Percentiles rank a stretch among this genome's conserved stretches.
These are phyloP conservation scores for Microbotryomycetes sp. DNA, from an alignment of 1,284 basidiomycete genomes.

Conservation along the genomic window DNA sequence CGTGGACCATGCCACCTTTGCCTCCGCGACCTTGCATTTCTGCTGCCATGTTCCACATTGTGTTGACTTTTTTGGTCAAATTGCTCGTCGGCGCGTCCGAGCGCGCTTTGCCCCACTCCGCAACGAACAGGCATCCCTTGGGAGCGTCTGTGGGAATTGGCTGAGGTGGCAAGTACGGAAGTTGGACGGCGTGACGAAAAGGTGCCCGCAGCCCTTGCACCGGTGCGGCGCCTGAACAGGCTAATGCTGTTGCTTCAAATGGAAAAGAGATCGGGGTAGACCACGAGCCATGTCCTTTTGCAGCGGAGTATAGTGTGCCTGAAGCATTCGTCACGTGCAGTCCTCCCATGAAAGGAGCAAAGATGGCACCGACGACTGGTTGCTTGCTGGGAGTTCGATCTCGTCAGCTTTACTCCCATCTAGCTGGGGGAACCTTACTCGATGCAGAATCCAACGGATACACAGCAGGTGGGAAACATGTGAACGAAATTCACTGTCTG, in stretches of 20 bases:
- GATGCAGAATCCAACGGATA: slow-evolving; percentile 33
- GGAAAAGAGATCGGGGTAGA: slow-evolving; percentile 32
- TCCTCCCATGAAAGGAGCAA: slow-evolving; percentile 34
- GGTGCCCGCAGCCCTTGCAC: slow-evolving; percentile 14
- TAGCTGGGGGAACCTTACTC: slow-evolving; percentile 25
- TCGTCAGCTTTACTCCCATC: background rate
- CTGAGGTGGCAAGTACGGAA: slow-evolving; percentile 34
- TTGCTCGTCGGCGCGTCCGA: slow-evolving; percentile 26
- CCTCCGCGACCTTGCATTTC: slow-evolving; percentile 30
- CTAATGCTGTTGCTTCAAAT: slow-evolving; percentile 8
- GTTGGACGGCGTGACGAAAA: slow-evolving; percentile 25
- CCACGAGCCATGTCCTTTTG: slow-evolving; percentile 32
- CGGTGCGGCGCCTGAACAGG: background rate
- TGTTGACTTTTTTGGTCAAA: slow-evolving; percentile 33
- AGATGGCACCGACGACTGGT: slow-evolving; percentile 36
- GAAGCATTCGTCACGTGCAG: slow-evolving; percentile 31
- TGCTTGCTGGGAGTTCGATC: slow-evolving; percentile 18
- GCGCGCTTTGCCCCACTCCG: slow-evolving; percentile 39
- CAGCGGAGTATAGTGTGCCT: slow-evolving; percentile 35
- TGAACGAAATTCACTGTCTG: slow-evolving; percentile 34
- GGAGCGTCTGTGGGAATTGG: slow-evolving; percentile 34
- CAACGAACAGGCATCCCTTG: slow-evolving; percentile 34
- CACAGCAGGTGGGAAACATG: slow-evolving; percentile 32
- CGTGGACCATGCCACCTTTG: slow-evolving; percentile 37
- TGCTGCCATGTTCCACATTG: slow-evolving; percentile 36